These are phyloP conservation scores for Elsinoe necatrix DNA, from an alignment of 2,329 filamentous ascomycete genomes.

Conservation along the genomic window DNA sequence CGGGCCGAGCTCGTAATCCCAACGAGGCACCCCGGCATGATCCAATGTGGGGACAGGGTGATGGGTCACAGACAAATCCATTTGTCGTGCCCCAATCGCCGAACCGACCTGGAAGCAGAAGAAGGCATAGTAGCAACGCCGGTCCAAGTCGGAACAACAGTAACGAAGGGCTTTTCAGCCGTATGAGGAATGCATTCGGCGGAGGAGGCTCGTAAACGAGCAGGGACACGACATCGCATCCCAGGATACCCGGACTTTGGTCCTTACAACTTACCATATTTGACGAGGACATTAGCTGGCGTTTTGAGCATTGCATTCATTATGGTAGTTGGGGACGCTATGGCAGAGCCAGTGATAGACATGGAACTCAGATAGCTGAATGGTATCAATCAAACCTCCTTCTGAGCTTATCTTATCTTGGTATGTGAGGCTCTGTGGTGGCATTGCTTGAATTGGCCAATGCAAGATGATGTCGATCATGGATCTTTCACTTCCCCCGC, in stretches of 20 bases:
- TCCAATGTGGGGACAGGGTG: constrained; percentile 20
- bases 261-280: not conserved
- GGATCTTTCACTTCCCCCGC: constrained; percentile 6
- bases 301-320: not conserved
- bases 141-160: constrained; percentile 11
- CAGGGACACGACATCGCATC: not conserved
- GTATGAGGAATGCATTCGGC: constrained; percentile 29
- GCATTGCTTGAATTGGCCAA: not conserved
- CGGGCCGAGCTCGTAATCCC: constrained; percentile 22
- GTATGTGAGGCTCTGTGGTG: not conserved
- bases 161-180: constrained; percentile 23
- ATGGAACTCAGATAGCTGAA: not conserved
- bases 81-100: constrained; percentile 21
- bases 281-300: not conserved
- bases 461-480: not conserved
- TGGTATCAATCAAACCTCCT: not conserved
- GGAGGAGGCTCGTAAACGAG: constrained; percentile 16
- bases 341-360: not conserved
- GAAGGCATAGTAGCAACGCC: constrained; percentile 9
- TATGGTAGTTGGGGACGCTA: not conserved
- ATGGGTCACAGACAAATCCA: constrained; percentile 20
- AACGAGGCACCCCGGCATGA: constrained; percentile 26
- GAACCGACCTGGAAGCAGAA: constrained; percentile 4
- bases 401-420: not conserved
- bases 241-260: constrained; percentile 5